A percentile compares a stretch with the other conserved stretches of the same genome.
Conservation (phyloP, 2,329 filamentous ascomycete species). For the Mycosphaerella sp. region DNA sequence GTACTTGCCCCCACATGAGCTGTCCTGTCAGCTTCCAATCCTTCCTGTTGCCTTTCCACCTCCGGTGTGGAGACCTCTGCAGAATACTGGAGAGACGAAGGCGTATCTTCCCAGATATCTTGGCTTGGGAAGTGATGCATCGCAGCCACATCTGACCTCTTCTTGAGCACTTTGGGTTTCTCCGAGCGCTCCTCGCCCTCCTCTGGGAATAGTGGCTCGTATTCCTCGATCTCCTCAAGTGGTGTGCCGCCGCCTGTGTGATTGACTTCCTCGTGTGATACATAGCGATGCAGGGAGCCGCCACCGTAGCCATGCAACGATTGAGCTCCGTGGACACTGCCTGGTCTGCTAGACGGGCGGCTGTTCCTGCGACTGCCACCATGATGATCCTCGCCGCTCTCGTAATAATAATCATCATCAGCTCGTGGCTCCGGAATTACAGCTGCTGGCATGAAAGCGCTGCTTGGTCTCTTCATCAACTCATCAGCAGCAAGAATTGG, state of each 20-base stretch:
- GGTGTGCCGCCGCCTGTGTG: slow-evolving; percentile 53
- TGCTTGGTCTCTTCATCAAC: slow-evolving; percentile 64
- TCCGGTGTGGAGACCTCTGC: slow-evolving; percentile 78
- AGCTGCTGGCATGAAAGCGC: slow-evolving; percentile 68
- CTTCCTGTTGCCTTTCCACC: slow-evolving; percentile 38
- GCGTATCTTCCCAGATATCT: slow-evolving; percentile 95
- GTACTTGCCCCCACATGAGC: slow-evolving; percentile 26
- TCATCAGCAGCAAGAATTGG: slow-evolving; percentile 90
- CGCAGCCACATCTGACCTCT: slow-evolving; percentile 45
- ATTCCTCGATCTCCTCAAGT: slow-evolving; percentile 83
- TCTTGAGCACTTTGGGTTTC: slow-evolving; percentile 50
- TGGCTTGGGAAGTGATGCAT: slow-evolving; percentile 76
- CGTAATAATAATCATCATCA: slow-evolving; percentile 50
- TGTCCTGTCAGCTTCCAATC: slow-evolving; percentile 26
- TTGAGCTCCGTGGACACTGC: slow-evolving; percentile 45
- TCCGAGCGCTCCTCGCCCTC: slow-evolving; percentile 57
- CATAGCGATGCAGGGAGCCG: slow-evolving; percentile 51
- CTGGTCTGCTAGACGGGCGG: slow-evolving; percentile 57
- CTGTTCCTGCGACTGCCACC: slow-evolving; percentile 48
- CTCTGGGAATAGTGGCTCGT: slow-evolving; percentile 85
- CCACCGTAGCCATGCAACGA: slow-evolving; percentile 36
- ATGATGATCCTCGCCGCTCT: slow-evolving; percentile 34
- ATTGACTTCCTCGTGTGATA: slow-evolving; percentile 47
- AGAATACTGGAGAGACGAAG: slow-evolving; percentile 69
- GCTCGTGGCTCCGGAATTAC: slow-evolving; percentile 61